Conservation (phyloP, 257 asterid species). For the Mentha longifolia region DNA sequence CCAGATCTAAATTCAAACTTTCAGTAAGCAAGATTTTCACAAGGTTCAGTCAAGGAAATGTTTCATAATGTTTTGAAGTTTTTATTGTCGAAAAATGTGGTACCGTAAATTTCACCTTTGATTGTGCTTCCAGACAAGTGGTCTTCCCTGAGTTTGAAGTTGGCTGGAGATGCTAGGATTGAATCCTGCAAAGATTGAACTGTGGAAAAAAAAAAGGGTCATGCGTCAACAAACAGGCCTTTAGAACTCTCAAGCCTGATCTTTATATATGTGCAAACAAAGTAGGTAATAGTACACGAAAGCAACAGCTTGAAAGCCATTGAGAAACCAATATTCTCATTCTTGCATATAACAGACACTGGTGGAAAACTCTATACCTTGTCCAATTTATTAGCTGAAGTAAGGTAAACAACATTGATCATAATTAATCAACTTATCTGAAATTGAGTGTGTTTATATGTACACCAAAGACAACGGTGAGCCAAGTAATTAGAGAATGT, state of each 20-base stretch:
- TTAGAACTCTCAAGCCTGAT: not conserved
- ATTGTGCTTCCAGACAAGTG: constrained; percentile 74
- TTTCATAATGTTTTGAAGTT: constrained; percentile 4
- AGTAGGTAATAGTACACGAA: constrained; percentile 18
- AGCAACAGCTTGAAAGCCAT: constrained; percentile 1
- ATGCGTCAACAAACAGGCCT: constrained; percentile 18
- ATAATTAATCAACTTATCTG: not conserved
- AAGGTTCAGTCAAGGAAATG: not conserved
- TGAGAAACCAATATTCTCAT: not conserved
- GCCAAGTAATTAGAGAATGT: constrained; percentile 1
- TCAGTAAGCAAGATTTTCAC: not conserved
- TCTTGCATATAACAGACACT: constrained; percentile 18
- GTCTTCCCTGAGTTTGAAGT: constrained; percentile 73
- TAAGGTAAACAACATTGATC: not conserved
- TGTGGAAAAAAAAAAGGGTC: constrained; percentile 36
- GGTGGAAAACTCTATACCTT: not conserved
- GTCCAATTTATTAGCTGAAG: not conserved
- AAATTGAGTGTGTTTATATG: not conserved
- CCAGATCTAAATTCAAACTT: not conserved
- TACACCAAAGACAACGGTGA: not conserved
- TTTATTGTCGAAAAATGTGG: not conserved
- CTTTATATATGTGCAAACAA: constrained; percentile 8
- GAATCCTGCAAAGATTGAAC: constrained; percentile 64
- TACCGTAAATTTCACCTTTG: constrained; percentile 52
- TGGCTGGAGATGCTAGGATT: constrained; percentile 63